Conservation (phyloP, 2,329 filamentous ascomycete genomes). For the Hymenotorrendiella dingleyae region DNA sequence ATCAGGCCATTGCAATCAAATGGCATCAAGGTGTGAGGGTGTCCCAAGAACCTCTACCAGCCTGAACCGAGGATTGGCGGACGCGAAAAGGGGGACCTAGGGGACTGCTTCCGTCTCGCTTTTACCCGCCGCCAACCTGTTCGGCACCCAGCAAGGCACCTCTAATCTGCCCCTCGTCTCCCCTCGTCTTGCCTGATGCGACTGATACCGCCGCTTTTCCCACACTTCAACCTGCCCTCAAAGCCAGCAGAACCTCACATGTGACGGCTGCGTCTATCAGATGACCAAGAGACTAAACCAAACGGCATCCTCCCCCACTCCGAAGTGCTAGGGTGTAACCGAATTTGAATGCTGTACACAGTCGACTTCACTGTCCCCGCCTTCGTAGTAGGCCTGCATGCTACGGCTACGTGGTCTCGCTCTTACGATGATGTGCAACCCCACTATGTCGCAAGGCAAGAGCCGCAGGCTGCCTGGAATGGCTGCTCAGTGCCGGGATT, state of each 20-base stretch:
- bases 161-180: background rate
- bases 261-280: constrained; percentile 4
- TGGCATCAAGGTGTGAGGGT: too few species aligned
- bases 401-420: constrained; percentile 6
- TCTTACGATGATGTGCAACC: constrained; percentile 3
- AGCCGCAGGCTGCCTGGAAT: constrained; percentile 8
- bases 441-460: constrained; percentile 7
- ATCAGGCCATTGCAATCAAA: too few species aligned
- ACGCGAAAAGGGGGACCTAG: background rate
- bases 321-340: background rate
- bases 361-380: constrained; percentile 3
- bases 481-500: constrained; percentile 1
- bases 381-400: constrained; percentile 3
- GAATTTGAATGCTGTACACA: background rate
- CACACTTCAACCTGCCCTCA: background rate
- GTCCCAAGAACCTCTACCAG: too few species aligned
- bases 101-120: background rate
- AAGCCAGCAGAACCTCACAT: constrained; percentile 1
- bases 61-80: too few species aligned
- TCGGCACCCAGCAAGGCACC: background rate
- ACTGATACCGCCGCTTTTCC: constrained; percentile 2
- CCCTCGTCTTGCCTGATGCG: too few species aligned
- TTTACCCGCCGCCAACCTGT: background rate
- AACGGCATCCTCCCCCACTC: constrained; percentile 6
- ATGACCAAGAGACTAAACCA: constrained; percentile 5